A percentile compares a stretch with the other conserved stretches of the same genome.
These are phyloP conservation scores for Brassica nigra DNA, from an alignment of 345 rosid genomes.

Conservation along the genomic window DNA sequence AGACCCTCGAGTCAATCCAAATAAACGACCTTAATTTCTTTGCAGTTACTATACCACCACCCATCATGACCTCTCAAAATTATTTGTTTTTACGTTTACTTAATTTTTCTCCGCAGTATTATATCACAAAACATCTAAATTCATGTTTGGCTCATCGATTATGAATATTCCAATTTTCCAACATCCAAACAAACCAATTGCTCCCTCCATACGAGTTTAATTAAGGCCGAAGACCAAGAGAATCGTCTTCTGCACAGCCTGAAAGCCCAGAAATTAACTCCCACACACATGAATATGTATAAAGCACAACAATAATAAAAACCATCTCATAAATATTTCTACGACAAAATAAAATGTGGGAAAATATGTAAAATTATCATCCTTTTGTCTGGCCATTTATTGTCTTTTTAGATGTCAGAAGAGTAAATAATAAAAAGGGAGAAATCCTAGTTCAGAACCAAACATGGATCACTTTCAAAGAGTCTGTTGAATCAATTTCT, in stretches of 20 bases:
- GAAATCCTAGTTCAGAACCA: conserved; percentile 34
- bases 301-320: conserved; percentile 27
- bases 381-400: conserved; percentile 28
- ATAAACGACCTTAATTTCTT: conserved; percentile 25
- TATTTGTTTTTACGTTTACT: conserved; percentile 42
- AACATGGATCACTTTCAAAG: conserved; percentile 41
- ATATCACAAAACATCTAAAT: background rate
- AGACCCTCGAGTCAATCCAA: conserved; percentile 78
- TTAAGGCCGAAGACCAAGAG: conserved; percentile 32
- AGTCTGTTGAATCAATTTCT: conserved; percentile 39
- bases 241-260: conserved; percentile 17
- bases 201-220: conserved; percentile 40
- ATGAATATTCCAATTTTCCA: conserved; percentile 38
- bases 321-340: background rate
- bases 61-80: conserved; percentile 36
- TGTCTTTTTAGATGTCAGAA: conserved; percentile 58
- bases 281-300: background rate
- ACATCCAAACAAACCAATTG: conserved; percentile 45
- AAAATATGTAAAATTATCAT: conserved; percentile 12
- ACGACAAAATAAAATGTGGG: conserved; percentile 1
- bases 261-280: conserved; percentile 11
- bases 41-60: conserved; percentile 60
- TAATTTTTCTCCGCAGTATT: background rate
- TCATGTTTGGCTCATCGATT: conserved; percentile 56
- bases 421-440: background rate